A percentile compares a stretch with the other conserved stretches of the same genome.
Conservation (phyloP, 257 asterid genomes). For the Solanum pimpinellifolium region DNA sequence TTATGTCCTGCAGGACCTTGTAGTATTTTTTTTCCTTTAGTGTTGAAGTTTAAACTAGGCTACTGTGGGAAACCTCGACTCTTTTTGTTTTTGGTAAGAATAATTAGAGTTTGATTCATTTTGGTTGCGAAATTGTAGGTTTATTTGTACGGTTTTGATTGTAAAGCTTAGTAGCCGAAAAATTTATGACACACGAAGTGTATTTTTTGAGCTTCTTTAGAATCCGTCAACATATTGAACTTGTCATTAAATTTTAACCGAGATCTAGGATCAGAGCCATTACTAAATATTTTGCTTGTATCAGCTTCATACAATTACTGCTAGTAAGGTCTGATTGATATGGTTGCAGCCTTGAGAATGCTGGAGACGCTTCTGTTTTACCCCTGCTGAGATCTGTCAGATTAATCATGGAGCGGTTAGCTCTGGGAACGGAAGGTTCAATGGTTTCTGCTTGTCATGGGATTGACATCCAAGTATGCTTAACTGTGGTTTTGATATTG, state of each 20-base stretch:
- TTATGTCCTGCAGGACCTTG: neutral
- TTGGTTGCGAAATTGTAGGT: neutral
- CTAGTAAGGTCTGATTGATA: neutral
- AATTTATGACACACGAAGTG: neutral
- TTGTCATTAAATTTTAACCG: neutral
- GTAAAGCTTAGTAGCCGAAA: neutral
- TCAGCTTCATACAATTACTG: neutral
- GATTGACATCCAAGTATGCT: conserved; percentile 42
- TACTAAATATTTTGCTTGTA: neutral
- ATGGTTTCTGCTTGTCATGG: conserved; percentile 28
- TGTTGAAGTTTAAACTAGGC: neutral
- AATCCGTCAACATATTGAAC: neutral
- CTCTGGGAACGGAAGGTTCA: conserved; percentile 23
- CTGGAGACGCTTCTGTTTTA: conserved; percentile 74
- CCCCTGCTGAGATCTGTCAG: conserved; percentile 82
- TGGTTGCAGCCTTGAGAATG: conserved; percentile 72
- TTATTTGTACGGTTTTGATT: neutral
- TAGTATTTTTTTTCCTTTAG: neutral
- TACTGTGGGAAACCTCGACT: neutral
- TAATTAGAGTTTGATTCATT: neutral
- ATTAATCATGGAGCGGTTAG: conserved; percentile 51
- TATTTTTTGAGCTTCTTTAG: neutral
- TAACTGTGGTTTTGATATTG: neutral
- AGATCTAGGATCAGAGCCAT: neutral
- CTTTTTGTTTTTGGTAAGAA: neutral